These are phyloP conservation scores for Oryza glaberrima DNA, from an alignment of 176 grass and related monocot species.

Conservation along the genomic window DNA sequence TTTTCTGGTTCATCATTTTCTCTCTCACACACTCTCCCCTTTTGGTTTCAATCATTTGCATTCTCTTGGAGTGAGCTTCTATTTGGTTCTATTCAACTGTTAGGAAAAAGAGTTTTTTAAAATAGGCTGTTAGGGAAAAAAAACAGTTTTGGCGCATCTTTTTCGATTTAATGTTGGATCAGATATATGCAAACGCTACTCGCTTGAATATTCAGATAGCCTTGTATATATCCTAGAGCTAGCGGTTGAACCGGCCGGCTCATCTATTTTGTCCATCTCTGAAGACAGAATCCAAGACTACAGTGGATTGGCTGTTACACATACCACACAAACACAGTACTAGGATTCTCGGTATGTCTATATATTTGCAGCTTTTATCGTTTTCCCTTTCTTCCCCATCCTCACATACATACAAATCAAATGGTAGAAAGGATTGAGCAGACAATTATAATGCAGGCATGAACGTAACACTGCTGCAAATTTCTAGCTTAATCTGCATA, in stretches of 20 bases:
- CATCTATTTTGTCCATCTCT: slow-evolving; percentile 15
- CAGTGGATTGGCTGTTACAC: slow-evolving; percentile 22
- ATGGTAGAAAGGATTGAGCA: not conserved
- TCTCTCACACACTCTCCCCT: not conserved
- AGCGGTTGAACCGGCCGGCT: not conserved
- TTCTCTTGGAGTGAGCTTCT: not conserved
- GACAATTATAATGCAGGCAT: not conserved
- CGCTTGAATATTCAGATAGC: slow-evolving; percentile 13
- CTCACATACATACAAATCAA: not conserved
- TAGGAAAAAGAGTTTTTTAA: no score
- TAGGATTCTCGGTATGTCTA: slow-evolving; percentile 4
- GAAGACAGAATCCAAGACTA: slow-evolving; percentile 25
- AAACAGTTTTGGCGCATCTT: slow-evolving; percentile 12
- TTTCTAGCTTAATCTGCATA: not conserved
- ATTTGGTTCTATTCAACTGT: not conserved
- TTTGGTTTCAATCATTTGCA: slow-evolving; percentile 16
- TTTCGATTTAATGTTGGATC: slow-evolving; percentile 21
- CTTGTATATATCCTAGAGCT: slow-evolving; percentile 26
- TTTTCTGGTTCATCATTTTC: slow-evolving; percentile 26
- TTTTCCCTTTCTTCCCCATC: not conserved
- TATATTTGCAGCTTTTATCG: slow-evolving; percentile 18
- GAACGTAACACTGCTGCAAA: not conserved
- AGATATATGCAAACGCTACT: slow-evolving; percentile 31
- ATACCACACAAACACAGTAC: not conserved
- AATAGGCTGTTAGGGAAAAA: not conserved